Base-by-base conservation (phyloP, 768 basidiomycete species). In the Boletus rufocinnamomeus region DNA sequence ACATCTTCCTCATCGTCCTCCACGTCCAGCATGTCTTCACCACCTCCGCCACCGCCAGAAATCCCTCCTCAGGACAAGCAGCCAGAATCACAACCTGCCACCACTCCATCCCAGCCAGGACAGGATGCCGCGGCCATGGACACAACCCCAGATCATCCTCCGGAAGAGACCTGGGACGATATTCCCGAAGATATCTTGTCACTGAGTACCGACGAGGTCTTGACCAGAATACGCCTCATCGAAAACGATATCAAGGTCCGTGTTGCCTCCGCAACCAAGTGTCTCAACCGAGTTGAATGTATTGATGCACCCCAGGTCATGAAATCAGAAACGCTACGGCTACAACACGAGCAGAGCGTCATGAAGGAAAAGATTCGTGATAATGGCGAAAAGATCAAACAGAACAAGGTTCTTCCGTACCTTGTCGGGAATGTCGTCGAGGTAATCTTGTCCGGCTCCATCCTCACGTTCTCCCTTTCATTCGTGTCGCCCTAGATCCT, bases 351-450 rank as follows among this genome's bases (percentile, higher is more conserved):
- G 74, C 92, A 96, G 75, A 89, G 78, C 64, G 88, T 89, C 63
- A 98, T 99, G 97, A 90, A 93, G 72, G 95, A 98, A 80, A 97
- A 96, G 82, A 97, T 99, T 69, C 86, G 93, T 53, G 97, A 99
- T 71, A 99, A 98, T 62, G 88, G 89, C 47, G 94, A 97, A 77
- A 98, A 98, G 79, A 92, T 99, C 64, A 97, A 97, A 76, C 96
- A 99, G 84, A 98, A 99, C 76, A 98, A 98, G 76, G 94, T 97
- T 14, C 78, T 99, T 44, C 97, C 97, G 7, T 99, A 99, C 75
- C 86, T 99, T 53, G 97, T 99, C 38, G 94, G 91, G 17, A 97
- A 98, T 69, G 93, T 99, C 37, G 94, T 99, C 19, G 97, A 98
- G 84, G 94, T 95, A 66, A 21, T 48, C 16, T 19, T 21, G 35